Evolutionary conservation across 1,284 basidiomycete genomes (phyloP).

Genomic region (Apiotrichum porosum): DNA sequence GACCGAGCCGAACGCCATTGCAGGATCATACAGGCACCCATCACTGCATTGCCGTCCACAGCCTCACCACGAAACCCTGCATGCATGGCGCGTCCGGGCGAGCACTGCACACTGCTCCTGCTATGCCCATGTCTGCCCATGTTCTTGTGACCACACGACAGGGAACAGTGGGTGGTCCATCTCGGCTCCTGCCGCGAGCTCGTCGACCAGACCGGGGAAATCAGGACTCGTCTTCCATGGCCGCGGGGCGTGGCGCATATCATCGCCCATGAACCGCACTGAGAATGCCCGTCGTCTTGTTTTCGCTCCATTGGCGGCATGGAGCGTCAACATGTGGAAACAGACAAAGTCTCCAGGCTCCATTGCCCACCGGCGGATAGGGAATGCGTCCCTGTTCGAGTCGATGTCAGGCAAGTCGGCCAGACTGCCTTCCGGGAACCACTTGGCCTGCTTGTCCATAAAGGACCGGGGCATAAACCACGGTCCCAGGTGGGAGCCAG

Average conservation of each 20-base stretch:
- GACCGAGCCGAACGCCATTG: no score
- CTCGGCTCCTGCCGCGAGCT: conserved; percentile 1
- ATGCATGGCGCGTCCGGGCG: no score
- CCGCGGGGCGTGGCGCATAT: conserved; percentile 8
- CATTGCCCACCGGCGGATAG: conserved; percentile 10
- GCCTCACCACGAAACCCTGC: no score
- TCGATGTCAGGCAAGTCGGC: conserved; percentile 17
- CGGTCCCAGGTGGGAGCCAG: conserved; percentile 11
- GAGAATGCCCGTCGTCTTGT: conserved; percentile 6
- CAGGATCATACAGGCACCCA: no score
- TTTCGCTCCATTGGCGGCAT: conserved; percentile 8
- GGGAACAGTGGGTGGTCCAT: conserved; percentile 16
- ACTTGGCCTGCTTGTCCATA: conserved; percentile 18
- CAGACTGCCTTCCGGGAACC: conserved; percentile 16
- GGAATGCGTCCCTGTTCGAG: conserved; percentile 2
- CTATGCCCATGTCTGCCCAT: no score
- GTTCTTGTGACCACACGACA: conserved; percentile 4
- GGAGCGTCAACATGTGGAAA: conserved; percentile 21
- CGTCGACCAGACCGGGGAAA: conserved; percentile 12
- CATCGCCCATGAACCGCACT: conserved; percentile 12
- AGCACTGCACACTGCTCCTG: no score
- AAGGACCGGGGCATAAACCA: conserved; percentile 20
- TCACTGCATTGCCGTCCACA: no score
- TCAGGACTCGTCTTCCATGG: conserved; percentile 12
- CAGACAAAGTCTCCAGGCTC: conserved; percentile 13